Evolutionary conservation across 2,329 filamentous ascomycete genomes (phyloP).

Genomic region (Clonostachys rosea): DNA sequence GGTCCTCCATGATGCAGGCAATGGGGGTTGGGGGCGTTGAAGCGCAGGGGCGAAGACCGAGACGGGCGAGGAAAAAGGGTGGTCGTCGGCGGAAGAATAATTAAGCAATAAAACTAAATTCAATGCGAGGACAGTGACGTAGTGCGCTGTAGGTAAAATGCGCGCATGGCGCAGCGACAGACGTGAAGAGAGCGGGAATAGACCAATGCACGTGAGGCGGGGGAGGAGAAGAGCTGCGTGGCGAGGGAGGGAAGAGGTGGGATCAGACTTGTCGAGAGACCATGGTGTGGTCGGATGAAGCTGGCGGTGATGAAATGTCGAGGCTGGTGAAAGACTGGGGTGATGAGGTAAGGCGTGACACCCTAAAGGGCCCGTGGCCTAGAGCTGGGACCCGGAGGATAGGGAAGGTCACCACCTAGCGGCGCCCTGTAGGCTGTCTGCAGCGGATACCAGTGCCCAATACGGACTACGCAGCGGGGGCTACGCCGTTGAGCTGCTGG

Average conservation of each 20-base stretch:
- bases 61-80: neutral
- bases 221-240: neutral
- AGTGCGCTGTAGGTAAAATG: neutral
- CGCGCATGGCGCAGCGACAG: slow-evolving; percentile 4
- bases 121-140: neutral
- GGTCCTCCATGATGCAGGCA: slow-evolving; percentile 56
- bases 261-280: neutral
- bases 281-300: neutral
- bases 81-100: neutral
- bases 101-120: neutral
- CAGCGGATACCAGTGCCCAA: neutral
- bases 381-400: neutral
- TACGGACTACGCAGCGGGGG: neutral
- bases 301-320: slow-evolving; percentile 1
- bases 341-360: neutral
- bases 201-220: neutral
- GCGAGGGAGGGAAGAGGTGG: neutral
- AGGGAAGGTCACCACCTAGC: no score
- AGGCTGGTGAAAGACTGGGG: neutral
- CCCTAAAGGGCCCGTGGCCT: neutral
- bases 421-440: neutral
- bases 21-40: neutral
- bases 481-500: no score
- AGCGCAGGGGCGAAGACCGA: no score
- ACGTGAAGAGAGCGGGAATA: neutral